A percentile compares a stretch with the other conserved stretches of the same genome.
Evolutionary conservation across 306 rosid genomes (phyloP).

Genomic region (Astragalus membranaceus): DNA sequence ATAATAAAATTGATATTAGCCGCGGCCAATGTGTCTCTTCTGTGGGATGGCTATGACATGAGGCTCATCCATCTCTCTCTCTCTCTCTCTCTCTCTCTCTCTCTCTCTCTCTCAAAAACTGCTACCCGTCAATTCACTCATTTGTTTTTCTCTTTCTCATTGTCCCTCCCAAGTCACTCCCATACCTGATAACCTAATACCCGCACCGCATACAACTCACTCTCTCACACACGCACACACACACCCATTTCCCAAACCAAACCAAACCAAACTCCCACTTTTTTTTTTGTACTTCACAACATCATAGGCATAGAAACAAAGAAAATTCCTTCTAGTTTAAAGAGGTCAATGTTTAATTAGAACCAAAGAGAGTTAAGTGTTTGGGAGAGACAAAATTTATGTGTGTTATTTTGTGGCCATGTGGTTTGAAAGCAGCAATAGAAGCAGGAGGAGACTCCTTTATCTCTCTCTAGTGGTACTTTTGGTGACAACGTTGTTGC

Average conservation of each 20-base stretch:
- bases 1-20: too few species aligned
- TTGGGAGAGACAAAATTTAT: neutral
- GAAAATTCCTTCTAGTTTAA: neutral
- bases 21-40: constrained; percentile 33
- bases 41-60: constrained; percentile 27
- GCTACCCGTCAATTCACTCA: constrained; percentile 52
- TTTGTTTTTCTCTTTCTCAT: neutral
- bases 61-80: too few species aligned
- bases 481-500: constrained; percentile 27
- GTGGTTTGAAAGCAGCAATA: constrained; percentile 38
- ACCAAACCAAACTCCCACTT: neutral
- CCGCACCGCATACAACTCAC: neutral
- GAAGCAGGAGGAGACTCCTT: constrained; percentile 26
- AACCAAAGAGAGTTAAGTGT: too few species aligned
- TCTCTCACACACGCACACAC: too few species aligned
- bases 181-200: constrained; percentile 1
- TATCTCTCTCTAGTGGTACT: constrained; percentile 23
- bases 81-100: neutral
- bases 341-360: too few species aligned
- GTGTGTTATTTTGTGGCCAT: constrained; percentile 41
- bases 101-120: neutral
- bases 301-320: neutral
- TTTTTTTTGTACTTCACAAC: neutral
- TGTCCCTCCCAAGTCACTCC: constrained; percentile 12
- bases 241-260: neutral